Evolutionary conservation across 495 filamentous ascomycete genomes (phyloP), one percentile per base, ranked within the genome.

Genomic region (Beverwykella pulmonaria): DNA sequence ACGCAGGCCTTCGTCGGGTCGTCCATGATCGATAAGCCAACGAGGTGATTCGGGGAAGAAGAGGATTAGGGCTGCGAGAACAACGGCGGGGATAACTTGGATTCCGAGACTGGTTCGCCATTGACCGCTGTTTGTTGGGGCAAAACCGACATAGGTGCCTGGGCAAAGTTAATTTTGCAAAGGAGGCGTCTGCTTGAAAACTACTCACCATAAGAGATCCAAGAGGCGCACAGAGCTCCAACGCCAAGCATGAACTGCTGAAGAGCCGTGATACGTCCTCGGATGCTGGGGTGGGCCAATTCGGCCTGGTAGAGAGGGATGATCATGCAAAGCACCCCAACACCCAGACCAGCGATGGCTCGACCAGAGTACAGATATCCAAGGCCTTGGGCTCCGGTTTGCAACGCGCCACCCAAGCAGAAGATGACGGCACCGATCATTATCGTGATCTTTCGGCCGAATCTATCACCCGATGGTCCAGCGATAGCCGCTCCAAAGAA

Each of bases 241-340:
- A 86, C 79, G 19, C 84, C 84, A 15, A 87, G 57, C 84, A 86
- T 86, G 68, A 87, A 86, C 69, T 87, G 83, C 67, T 86, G 83
- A 2, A 86, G 73, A 10, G 81, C 79, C 4, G 84, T 86, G 39
- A 85, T 73, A n/a, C 82, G 78, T 30, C 82, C 74, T 63, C 75
- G 73, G 47, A 75, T 77, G 34, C 70, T 74, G n/a, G 81, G 82
- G 73, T 78, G 75, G 7, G 68, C 68, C 1, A 79, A 74, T 58
- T 80, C 75, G 25, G 75, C 72, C 47, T 84, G 80, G 69, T 84
- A 84, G 2, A 82, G 68, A 29, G 81, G 81, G 68, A 75, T 61
- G 57, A 82, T 73, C 72, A 84, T 82, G 61, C 74, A 72, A 17
- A 82, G 71, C 39, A 80, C 74, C 0, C 81, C 81, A 25, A 84